Base-by-base conservation (phyloP, 108 stramenopile species). In the Cyclotella baltica region DNA sequence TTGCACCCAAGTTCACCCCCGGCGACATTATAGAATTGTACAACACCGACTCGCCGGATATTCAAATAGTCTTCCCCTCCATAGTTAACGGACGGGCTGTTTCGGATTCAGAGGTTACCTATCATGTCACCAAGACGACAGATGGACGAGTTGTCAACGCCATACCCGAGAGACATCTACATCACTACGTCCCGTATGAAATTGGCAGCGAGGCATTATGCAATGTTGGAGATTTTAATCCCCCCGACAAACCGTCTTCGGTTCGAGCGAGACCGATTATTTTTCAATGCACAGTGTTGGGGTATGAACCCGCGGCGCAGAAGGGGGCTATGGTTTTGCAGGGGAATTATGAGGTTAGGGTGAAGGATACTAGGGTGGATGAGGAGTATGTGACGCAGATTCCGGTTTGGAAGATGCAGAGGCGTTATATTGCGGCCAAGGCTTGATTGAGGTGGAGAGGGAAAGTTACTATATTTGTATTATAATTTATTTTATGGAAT, bases 1-100 rank as follows among this genome's bases (percentile, higher is more conserved):
- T 46, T 5, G 23, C 43, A 25, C 74, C 64, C 40, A 58, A 76
- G 23, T 78, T 57, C 46, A 59, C 11, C 27, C 58, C 34, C 37
- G 77, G 77, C 9, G 77, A 78, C 55, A 36, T 78, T 33, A 66
- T 72, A n/a, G 78, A 78, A 33, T 43, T 78, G 29, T 78, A 48
- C 70, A 78, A 72, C 35, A 47, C 55, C 11, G 70, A 66, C 33
- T 78, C 77, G n/a, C 47, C 47, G 0, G 78, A 78, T 43, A 72
- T 78, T 71, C 78, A 78, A 72, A 78, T 78, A 56, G 70, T 78
- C 40, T 78, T 78, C 34, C 70, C 78, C 22, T 78, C 70, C 64
- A 56, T 78, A 27, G 78, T 72, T 11, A 63, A 43, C 11, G 77
- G 77, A 0, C 19, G 40, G 18, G 51, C 30, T 10, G 15, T 37